Evolutionary conservation across 257 asterid species (phyloP).

Genomic region (Thymus quinquecostatus): DNA sequence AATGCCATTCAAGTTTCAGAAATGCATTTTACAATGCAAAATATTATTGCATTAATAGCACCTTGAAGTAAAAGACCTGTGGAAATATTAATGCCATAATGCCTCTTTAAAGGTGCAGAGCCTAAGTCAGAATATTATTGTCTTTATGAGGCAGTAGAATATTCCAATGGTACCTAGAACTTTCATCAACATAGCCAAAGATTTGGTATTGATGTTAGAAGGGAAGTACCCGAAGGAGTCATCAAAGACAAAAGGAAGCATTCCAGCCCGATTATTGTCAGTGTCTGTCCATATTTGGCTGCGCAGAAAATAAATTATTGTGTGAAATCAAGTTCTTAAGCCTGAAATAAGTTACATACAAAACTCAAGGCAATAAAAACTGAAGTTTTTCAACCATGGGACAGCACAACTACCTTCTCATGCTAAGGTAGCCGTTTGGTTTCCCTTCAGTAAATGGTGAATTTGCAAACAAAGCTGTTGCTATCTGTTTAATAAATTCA

Average conservation of each 20-base stretch:
- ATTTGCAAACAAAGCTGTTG: conserved; percentile 95
- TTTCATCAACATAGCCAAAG: conserved; percentile 11
- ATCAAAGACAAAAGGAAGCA: conserved; percentile 99
- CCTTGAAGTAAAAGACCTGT: too few species aligned
- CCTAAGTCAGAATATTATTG: neutral
- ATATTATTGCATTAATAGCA: too few species aligned
- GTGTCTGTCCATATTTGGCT: conserved; percentile 99
- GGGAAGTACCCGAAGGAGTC: conserved; percentile 89
- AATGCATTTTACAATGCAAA: neutral
- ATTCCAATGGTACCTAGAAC: conserved; percentile 12
- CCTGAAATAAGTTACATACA: conserved; percentile 17
- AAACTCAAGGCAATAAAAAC: conserved; percentile 26
- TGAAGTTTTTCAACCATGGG: conserved; percentile 22
- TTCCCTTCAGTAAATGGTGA: conserved; percentile 98
- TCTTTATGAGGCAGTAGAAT: conserved; percentile 14
- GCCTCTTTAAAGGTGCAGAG: neutral
- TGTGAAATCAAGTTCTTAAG: conserved; percentile 20
- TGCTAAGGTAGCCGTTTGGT: conserved; percentile 94
- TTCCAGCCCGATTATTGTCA: conserved; percentile 88
- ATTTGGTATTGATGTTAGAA: conserved; percentile 8
- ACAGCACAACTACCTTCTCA: conserved; percentile 70
- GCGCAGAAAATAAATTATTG: conserved; percentile 35
- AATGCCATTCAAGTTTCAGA: conserved; percentile 1
- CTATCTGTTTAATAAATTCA: conserved; percentile 67
- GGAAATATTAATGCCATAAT: neutral